Percentiles rank a stretch among this genome's conserved stretches.
These are phyloP conservation scores for Ogataea chonburiensis DNA, from an alignment of 805 yeast species.

Conservation along the genomic window DNA sequence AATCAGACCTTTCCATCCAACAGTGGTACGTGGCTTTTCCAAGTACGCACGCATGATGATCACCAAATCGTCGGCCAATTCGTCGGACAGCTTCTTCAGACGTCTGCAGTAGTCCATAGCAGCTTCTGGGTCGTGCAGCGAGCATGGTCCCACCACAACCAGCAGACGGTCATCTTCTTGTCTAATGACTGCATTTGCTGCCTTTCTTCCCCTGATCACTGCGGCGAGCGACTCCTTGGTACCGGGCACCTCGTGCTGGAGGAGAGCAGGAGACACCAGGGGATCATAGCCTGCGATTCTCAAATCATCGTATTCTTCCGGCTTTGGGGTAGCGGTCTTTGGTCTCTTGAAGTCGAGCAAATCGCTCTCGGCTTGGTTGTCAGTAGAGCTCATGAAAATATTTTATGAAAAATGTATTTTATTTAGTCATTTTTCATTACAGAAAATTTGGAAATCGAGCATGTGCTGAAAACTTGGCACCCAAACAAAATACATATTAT, in stretches of 20 bases:
- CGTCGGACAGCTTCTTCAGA: slow-evolving; percentile 64
- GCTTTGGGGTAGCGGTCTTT: slow-evolving; percentile 44
- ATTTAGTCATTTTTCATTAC: slow-evolving; percentile 3
- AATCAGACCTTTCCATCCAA: slow-evolving; percentile 98
- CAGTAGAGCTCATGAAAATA: slow-evolving; percentile 6
- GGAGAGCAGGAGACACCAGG: slow-evolving; percentile 84
- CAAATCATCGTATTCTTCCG: slow-evolving; percentile 72
- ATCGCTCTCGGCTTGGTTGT: slow-evolving; percentile 2
- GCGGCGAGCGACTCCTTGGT: slow-evolving; percentile 52
- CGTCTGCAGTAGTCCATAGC: slow-evolving; percentile 85
- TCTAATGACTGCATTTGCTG: slow-evolving; percentile 68
- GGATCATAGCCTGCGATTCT: slow-evolving; percentile 91
- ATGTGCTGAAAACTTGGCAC: too few species aligned
- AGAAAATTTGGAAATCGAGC: slow-evolving; percentile 1
- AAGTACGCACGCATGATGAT: slow-evolving; percentile 96
- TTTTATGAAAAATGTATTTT: slow-evolving; percentile 4
- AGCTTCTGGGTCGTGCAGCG: slow-evolving; percentile 86
- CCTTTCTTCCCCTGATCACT: slow-evolving; percentile 75
- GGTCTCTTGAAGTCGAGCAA: slow-evolving; percentile 13
- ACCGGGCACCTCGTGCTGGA: slow-evolving; percentile 83
- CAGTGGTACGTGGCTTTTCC: slow-evolving; percentile 98
- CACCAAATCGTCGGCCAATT: slow-evolving; percentile 71
- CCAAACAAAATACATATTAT: too few species aligned
- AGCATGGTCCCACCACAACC: slow-evolving; percentile 95
- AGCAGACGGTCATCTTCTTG: slow-evolving; percentile 80